Percentiles rank a stretch among this genome's conserved stretches.
Conservation (phyloP, 192 early-diverging fungal genomes). For the Glomus cerebriforme region DNA sequence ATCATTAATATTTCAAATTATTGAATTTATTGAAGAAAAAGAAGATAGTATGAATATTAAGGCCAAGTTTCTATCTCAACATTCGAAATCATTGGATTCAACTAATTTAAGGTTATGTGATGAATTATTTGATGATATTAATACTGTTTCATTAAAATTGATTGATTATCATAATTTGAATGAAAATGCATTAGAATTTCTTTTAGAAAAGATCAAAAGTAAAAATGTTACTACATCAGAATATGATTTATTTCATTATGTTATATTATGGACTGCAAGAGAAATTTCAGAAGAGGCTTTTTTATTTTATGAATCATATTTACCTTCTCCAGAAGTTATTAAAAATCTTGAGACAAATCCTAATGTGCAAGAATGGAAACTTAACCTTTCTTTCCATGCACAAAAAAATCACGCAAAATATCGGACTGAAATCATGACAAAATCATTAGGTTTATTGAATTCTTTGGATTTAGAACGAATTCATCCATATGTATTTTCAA, state of each 20-base stretch:
- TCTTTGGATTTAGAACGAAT: background rate
- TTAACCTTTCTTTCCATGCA: background rate
- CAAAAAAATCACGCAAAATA: background rate
- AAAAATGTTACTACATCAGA: background rate
- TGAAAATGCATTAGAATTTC: background rate
- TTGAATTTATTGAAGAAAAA: background rate
- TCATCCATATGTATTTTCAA: background rate
- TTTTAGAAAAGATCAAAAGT: background rate
- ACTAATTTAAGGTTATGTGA: background rate
- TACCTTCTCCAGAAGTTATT: background rate
- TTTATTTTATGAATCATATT: background rate
- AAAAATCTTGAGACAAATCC: no score
- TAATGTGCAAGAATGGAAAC: background rate
- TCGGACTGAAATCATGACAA: background rate
- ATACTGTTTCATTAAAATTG: background rate
- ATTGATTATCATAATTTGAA: background rate
- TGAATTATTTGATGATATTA: background rate
- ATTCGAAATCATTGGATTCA: background rate
- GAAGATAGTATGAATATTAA: background rate
- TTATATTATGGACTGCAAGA: background rate
- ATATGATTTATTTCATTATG: slow-evolving; percentile 7
- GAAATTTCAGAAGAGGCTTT: background rate
- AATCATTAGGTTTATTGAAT: background rate
- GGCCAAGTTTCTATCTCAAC: background rate
- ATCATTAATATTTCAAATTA: no score